These are phyloP conservation scores for Eremothecium gossypii DNA, from an alignment of 1,139 yeast genomes.

Conservation along the genomic window DNA sequence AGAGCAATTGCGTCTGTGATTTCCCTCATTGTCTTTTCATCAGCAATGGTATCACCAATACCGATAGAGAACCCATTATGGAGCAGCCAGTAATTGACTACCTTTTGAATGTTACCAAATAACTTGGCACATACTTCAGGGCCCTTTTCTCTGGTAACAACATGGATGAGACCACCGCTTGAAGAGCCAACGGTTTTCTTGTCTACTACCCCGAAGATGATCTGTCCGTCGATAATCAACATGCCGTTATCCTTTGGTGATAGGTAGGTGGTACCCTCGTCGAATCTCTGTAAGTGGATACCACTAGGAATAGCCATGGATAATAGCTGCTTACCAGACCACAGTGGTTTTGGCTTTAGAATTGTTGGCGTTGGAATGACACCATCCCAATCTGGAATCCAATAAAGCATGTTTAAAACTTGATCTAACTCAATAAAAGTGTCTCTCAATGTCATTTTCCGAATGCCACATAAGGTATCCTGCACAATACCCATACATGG, in stretches of 20 bases:
- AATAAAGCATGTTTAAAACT: slow-evolving; percentile 90
- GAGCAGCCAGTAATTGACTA: slow-evolving; percentile 90
- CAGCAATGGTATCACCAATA: slow-evolving; percentile 99
- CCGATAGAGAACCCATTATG: slow-evolving; percentile 98
- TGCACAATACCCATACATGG: slow-evolving; percentile 99
- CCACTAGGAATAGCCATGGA: slow-evolving; percentile 95
- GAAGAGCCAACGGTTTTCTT: slow-evolving; percentile 98
- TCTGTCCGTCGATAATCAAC: slow-evolving; percentile 86
- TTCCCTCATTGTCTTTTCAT: slow-evolving; percentile 87
- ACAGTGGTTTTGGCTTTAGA: slow-evolving; percentile 85
- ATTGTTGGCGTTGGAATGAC: slow-evolving; percentile 96
- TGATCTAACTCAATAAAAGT: slow-evolving; percentile 82
- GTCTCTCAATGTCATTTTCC: slow-evolving; percentile 91
- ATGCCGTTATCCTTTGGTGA: slow-evolving; percentile 88
- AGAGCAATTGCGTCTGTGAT: slow-evolving; percentile 88
- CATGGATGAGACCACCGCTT: slow-evolving; percentile 95
- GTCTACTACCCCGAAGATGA: slow-evolving; percentile 94
- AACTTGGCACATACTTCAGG: slow-evolving; percentile 82
- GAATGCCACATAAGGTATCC: slow-evolving; percentile 93
- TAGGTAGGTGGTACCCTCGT: slow-evolving; percentile 75
- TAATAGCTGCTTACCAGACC: slow-evolving; percentile 95
- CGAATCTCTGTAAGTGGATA: slow-evolving; percentile 86
- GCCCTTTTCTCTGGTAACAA: slow-evolving; percentile 96
- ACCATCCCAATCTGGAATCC: slow-evolving; percentile 99
- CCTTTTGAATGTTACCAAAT: slow-evolving; percentile 89